These are phyloP conservation scores for Capronia americana DNA, from an alignment of 2,329 filamentous ascomycete genomes.

Conservation along the genomic window DNA sequence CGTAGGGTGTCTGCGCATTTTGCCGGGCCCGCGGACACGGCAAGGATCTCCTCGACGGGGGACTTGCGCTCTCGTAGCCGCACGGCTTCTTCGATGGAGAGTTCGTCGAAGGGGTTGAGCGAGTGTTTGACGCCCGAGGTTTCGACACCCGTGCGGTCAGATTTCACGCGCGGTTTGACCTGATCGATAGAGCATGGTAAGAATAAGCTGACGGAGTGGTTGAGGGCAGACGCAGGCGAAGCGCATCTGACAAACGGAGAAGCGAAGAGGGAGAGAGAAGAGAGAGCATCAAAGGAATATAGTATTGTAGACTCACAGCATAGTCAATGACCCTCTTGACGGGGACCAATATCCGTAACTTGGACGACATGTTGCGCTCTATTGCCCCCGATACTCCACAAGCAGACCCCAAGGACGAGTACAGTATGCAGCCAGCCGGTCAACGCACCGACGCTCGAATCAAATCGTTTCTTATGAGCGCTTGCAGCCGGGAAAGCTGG, in stretches of 20 bases:
- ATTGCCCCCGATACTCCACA: background rate
- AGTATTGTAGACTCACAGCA: slow-evolving; percentile 63
- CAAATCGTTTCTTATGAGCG: background rate
- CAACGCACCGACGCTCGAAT: background rate
- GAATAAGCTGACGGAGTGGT: too few species aligned
- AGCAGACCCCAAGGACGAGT: background rate
- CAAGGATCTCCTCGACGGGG: slow-evolving; percentile 88
- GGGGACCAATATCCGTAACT: slow-evolving; percentile 76
- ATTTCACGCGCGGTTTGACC: slow-evolving; percentile 75
- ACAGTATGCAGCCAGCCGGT: background rate
- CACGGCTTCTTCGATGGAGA: slow-evolving; percentile 94
- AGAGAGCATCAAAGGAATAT: too few species aligned
- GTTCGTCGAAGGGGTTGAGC: slow-evolving; percentile 99
- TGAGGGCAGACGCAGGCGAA: background rate
- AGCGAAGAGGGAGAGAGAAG: too few species aligned
- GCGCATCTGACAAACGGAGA: too few species aligned
- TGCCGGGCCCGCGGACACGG: slow-evolving; percentile 83
- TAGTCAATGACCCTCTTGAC: slow-evolving; percentile 87
- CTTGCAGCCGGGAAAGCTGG: background rate
- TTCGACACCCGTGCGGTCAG: slow-evolving; percentile 82
- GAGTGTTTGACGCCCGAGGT: slow-evolving; percentile 93
- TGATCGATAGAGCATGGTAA: slow-evolving; percentile 42
- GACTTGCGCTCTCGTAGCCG: slow-evolving; percentile 87
- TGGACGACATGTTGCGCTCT: slow-evolving; percentile 50
- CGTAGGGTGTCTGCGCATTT: slow-evolving; percentile 89